Evolutionary conservation across 805 yeast species (phyloP), one percentile per base, ranked within the genome.

Genomic region (Ogataea neopini): DNA sequence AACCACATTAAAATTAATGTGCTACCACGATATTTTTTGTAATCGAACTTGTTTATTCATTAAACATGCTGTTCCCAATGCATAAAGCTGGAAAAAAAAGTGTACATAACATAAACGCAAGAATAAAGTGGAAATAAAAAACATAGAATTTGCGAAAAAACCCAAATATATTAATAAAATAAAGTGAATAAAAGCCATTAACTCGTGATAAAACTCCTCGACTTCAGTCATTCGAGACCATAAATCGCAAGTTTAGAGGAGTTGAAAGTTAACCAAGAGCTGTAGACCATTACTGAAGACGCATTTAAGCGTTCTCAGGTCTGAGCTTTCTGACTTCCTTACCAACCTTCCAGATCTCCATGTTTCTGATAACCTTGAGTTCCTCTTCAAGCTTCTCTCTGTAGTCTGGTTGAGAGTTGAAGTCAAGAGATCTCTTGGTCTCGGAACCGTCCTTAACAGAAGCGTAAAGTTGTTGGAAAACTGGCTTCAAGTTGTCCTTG

Each of bases 291-390:
- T 13, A n/a, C 28, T 7, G 28, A 38, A 23, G 15, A 23, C 10
- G 29, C 13, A 17, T 39, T 39, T 87, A 91, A 73, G 86, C 83
- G 94, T 94, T 92, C 81, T 94, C 99, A 68, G 99, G 99, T 79
- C 99, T 91, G 74, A 94, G 85, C 79, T 94, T 94, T 85, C 99
- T 92, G 62, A 94, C 99, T 81, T 94, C 98, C 81, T 92, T 92
- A 71, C 99, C 99, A 63, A 94, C 99, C 70, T 74, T 87, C 99
- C 99, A 94, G 92, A 94, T 94, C 82, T 94, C 99, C 86, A 94
- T 90, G 70, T 80, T 80, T 82, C 98, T 89, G 81, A 94, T 92
- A 69, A 79, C 80, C 75, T 86, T 81, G 72, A 94, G 83, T 81
- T 94, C 99, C 71, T 76, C 78, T 80, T 91, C 97, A 71, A 92